Conservation (phyloP, 768 basidiomycete species). For the Crepidotus variabilis region DNA sequence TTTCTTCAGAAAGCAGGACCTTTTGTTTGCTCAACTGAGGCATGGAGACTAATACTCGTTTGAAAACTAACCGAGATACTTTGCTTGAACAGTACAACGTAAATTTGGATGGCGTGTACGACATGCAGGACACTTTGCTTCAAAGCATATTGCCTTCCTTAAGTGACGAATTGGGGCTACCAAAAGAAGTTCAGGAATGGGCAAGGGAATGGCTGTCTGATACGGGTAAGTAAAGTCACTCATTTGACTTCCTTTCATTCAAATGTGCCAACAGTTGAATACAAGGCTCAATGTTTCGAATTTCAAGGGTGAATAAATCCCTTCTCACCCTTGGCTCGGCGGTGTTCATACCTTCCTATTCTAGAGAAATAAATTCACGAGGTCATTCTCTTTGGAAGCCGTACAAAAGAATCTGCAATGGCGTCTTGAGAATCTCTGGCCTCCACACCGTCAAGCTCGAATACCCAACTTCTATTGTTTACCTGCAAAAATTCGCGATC, state of each 20-base stretch:
- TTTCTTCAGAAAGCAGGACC: not conserved
- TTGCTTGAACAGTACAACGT: slow-evolving; percentile 48
- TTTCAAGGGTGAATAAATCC: slow-evolving; percentile 49
- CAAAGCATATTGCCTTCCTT: slow-evolving; percentile 59
- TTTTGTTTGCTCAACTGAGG: not conserved
- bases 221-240: slow-evolving; percentile 43
- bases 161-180: slow-evolving; percentile 52
- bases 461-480: slow-evolving; percentile 48
- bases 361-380: slow-evolving; percentile 66
- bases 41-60: slow-evolving; percentile 36
- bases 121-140: slow-evolving; percentile 48
- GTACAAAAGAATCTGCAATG: slow-evolving; percentile 52
- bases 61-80: slow-evolving; percentile 42
- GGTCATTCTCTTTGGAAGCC: slow-evolving; percentile 58
- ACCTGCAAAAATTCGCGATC: slow-evolving; percentile 50
- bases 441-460: slow-evolving; percentile 21
- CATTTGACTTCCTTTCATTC: slow-evolving; percentile 5
- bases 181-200: slow-evolving; percentile 43
- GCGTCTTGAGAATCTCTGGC: slow-evolving; percentile 48
- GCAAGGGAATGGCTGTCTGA: slow-evolving; percentile 63
- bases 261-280: slow-evolving; percentile 15
- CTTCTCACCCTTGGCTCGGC: slow-evolving; percentile 3
- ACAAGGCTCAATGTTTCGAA: slow-evolving; percentile 55
- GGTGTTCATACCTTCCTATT: slow-evolving; percentile 7
- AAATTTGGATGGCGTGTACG: slow-evolving; percentile 41